These are phyloP conservation scores for Handroanthus guayacan DNA, from an alignment of 257 asterid species.

Conservation along the genomic window DNA sequence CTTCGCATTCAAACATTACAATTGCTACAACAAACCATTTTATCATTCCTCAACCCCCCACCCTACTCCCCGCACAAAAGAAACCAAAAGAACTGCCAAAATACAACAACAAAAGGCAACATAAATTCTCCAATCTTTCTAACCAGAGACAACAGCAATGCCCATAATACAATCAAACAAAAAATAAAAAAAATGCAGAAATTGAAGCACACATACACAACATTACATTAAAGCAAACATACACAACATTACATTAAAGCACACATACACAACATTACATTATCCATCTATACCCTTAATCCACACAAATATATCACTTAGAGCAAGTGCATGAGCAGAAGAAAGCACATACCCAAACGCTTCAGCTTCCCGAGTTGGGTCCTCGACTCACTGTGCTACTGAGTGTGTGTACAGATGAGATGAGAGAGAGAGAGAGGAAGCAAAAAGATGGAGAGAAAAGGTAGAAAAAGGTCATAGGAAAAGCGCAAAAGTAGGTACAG, in stretches of 20 bases:
- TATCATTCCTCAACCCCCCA: background rate
- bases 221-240: slow-evolving; percentile 12
- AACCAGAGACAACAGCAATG: slow-evolving; percentile 7
- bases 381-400: slow-evolving; percentile 10
- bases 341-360: slow-evolving; percentile 18
- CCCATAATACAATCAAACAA: background rate
- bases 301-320: too few species aligned
- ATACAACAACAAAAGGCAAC: background rate
- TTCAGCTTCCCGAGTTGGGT: slow-evolving; percentile 2
- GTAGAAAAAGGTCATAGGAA: slow-evolving; percentile 13
- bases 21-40: background rate
- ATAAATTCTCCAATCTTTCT: background rate
- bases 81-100: background rate
- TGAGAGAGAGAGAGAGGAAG: slow-evolving; percentile 22
- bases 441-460: too few species aligned
- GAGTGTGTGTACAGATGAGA: background rate
- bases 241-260: slow-evolving; percentile 22
- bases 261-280: slow-evolving; percentile 15
- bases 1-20: slow-evolving; percentile 3
- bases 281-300: background rate
- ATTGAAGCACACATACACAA: background rate
- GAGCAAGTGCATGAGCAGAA: slow-evolving; percentile 1
- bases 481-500: slow-evolving; percentile 27
- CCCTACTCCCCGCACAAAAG: background rate
- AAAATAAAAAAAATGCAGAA: background rate